Evolutionary conservation across 805 yeast genomes (phyloP), one percentile per base, ranked within the genome.

Genomic region (Wilhelminamyces savonicus): DNA sequence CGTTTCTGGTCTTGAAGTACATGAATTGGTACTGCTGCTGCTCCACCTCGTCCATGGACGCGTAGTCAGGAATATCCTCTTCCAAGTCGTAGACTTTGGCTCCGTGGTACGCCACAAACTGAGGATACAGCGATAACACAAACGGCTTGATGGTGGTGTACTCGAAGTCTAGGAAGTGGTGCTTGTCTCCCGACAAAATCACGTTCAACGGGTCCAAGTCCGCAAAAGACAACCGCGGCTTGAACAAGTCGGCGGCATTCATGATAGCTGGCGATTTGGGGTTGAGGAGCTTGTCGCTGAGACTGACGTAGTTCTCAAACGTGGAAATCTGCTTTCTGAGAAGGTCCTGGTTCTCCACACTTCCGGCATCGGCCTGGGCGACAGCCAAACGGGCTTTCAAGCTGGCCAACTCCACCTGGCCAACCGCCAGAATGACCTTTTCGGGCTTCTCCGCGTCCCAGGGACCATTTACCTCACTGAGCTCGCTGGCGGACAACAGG

Each of bases 161-260:
- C 59, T 92, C 97, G 50, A 88, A 81, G 58, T 90, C 98, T 31
- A 87, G 50, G 38, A 87, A 76, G 45, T 68, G 72, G 13, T 63
- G 61, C 7, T 52, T 55, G 23, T 35, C 39, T 9, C 66, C 59
- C 16, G 27, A 28, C 15, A 69, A 52, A 26, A 87, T 64, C 7
- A 85, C 84, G 50, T 90, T 90, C 74, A 88, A 68, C 14, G 98
- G 97, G 53, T 86, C 94, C 41, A 92, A 60, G 53, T 92, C 97
- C 4, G 96, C 90, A 39, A 78, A 69, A 40, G 62, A 74, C 30
- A 90, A 60, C 44, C 90, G 74, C 35, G 95, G 90, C 30, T 76
- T 69, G 45, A 82, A 70, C 24, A 85, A 56, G 33, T 78, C 76
- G 3, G 61, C 63, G 33, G 71, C 63, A 41, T 81, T 76, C 49